Evolutionary conservation across 2,329 filamentous ascomycete genomes (phyloP).

Genomic region (Botryotinia calthae): DNA sequence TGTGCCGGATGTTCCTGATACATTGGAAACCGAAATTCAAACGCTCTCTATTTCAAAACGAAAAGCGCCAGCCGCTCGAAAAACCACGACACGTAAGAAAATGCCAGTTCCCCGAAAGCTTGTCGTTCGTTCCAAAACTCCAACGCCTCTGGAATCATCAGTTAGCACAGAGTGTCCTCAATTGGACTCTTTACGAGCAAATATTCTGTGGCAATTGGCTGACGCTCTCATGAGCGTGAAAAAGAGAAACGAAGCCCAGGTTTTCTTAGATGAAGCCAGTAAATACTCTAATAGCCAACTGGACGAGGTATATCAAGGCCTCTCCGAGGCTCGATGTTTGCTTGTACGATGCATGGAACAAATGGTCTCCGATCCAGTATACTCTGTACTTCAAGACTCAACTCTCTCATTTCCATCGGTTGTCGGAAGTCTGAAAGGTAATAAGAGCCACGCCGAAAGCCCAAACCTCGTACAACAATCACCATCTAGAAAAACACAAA

Average conservation of each 20-base stretch:
- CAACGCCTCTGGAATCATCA: slow-evolving; percentile 25
- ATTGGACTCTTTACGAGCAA: slow-evolving; percentile 45
- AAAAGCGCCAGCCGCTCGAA: slow-evolving; percentile 33
- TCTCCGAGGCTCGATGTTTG: slow-evolving; percentile 65
- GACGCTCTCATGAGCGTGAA: slow-evolving; percentile 45
- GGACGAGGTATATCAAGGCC: slow-evolving; percentile 49
- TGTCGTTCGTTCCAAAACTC: slow-evolving; percentile 31
- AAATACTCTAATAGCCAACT: slow-evolving; percentile 44
- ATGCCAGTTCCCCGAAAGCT: slow-evolving; percentile 36
- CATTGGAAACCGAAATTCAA: slow-evolving; percentile 31
- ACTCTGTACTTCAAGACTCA: slow-evolving; percentile 87
- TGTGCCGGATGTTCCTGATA: slow-evolving; percentile 25
- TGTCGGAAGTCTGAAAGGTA: slow-evolving; percentile 27
- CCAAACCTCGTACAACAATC: slow-evolving; percentile 27
- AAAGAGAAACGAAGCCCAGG: slow-evolving; percentile 57
- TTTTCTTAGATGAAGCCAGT: slow-evolving; percentile 52
- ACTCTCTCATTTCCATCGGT: slow-evolving; percentile 83
- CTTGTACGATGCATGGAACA: slow-evolving; percentile 67
- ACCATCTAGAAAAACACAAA: slow-evolving; percentile 29
- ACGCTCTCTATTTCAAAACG: slow-evolving; percentile 37
- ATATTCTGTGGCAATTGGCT: slow-evolving; percentile 51
- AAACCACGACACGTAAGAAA: slow-evolving; percentile 31
- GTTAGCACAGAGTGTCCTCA: slow-evolving; percentile 38
- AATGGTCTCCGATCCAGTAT: slow-evolving; percentile 77
- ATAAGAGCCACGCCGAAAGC: slow-evolving; percentile 29